phyloP scores from a whole-genome alignment of 2,329 filamentous ascomycete species.

The Raffaelea albimanens region DNA sequence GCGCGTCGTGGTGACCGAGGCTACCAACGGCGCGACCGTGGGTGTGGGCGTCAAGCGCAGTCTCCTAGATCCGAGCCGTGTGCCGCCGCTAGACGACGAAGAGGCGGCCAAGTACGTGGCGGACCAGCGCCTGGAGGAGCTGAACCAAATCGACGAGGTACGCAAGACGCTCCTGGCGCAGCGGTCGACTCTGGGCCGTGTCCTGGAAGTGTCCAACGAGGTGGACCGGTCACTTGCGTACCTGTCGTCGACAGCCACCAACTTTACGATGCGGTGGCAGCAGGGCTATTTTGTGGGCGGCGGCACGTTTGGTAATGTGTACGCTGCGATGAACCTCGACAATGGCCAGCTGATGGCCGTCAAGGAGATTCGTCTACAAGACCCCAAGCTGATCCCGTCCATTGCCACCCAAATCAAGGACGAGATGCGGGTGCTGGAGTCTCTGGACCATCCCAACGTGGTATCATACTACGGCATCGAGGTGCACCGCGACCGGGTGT shows the following conservation, averaged over 20 bases:
- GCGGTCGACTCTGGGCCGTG: conserved; percentile 77
- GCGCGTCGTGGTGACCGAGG: conserved; percentile 68
- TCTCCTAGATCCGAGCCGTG: conserved; percentile 51
- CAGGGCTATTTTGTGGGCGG: conserved; percentile 97
- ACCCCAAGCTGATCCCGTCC: conserved; percentile 89
- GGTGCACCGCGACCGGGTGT: conserved; percentile 97
- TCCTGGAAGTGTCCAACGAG: conserved; percentile 90
- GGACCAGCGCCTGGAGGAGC: conserved; percentile 62
- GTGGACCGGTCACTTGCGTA: conserved; percentile 91
- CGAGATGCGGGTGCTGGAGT: conserved; percentile 93
- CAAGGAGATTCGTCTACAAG: conserved; percentile 94
- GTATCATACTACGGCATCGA: conserved; percentile 98
- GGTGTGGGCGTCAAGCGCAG: conserved; percentile 35
- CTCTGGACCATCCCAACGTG: conserved; percentile 93
- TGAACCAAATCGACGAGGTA: conserved; percentile 67
- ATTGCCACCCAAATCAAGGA: conserved; percentile 91
- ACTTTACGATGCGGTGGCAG: conserved; percentile 94
- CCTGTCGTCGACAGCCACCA: conserved; percentile 86
- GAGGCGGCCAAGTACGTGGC: conserved; percentile 69
- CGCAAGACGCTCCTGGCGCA: conserved; percentile 75
- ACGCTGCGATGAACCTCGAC: conserved; percentile 94
- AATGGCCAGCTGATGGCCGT: conserved; percentile 96
- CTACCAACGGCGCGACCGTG: conserved; percentile 66
- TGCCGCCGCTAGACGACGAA: conserved; percentile 73
- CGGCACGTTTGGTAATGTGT: conserved; percentile 94